Evolutionary conservation across 495 filamentous ascomycete genomes (phyloP).

Genomic region (Neurospora cerealis): DNA sequence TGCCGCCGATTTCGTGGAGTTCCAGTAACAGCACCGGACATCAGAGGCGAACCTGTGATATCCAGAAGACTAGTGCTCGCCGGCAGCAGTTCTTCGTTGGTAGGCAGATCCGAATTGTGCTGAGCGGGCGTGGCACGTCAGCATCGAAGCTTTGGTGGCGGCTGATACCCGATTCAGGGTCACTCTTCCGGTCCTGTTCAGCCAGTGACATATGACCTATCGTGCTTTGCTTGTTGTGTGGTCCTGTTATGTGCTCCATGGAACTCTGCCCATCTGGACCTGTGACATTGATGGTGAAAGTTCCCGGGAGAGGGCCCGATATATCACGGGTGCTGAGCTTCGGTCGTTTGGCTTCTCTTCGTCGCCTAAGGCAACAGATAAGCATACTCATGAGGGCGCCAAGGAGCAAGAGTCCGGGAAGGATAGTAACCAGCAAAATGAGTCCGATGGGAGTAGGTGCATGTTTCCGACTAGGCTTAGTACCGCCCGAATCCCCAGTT

Average conservation of each 20-base stretch:
- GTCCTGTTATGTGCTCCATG: not conserved
- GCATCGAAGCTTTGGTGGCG: not conserved
- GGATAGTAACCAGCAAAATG: conserved; percentile 10
- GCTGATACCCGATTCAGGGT: not conserved
- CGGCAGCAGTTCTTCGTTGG: not conserved
- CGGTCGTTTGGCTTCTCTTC: conserved; percentile 1
- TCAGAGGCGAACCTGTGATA: not conserved
- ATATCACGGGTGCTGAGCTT: conserved; percentile 22
- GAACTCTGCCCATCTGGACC: not conserved
- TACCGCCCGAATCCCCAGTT: not conserved
- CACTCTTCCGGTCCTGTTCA: not conserved
- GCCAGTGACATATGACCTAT: not conserved
- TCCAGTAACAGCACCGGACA: not conserved
- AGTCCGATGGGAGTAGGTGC: conserved; percentile 5
- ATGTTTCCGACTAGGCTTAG: not conserved
- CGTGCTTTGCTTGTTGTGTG: not conserved
- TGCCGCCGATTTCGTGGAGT: not conserved
- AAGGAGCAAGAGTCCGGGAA: conserved; percentile 9
- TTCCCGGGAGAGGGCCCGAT: conserved; percentile 32
- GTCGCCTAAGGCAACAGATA: conserved; percentile 17
- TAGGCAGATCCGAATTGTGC: not conserved
- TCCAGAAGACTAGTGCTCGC: not conserved
- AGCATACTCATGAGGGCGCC: conserved; percentile 7
- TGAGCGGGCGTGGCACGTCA: not conserved
- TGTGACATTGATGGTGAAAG: conserved; percentile 18